phyloP scores from a whole-genome alignment of 2,329 filamentous ascomycete genomes.

The Incumbomyces delicatus region DNA sequence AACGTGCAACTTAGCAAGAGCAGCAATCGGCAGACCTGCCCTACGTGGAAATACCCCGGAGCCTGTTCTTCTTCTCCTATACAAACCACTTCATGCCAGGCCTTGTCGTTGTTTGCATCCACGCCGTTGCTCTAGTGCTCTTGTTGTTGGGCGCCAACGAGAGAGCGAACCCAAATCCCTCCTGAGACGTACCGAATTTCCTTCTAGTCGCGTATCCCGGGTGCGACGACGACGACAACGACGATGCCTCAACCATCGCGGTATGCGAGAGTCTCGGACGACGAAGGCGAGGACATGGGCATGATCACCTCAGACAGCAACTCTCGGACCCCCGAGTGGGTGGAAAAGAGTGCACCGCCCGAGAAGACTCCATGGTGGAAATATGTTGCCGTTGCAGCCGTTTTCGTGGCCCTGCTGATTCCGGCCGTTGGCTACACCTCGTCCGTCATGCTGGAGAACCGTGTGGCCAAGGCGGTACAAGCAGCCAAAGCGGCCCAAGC shows the following conservation, averaged over 20 bases:
- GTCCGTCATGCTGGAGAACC: slow-evolving; percentile 2
- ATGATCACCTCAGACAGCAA: neutral
- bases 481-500: neutral
- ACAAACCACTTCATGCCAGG: no score
- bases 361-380: slow-evolving; percentile 5
- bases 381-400: neutral
- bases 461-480: slow-evolving; percentile 1
- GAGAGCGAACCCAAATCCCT: no score
- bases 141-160: no score
- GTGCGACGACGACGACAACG: no score
- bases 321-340: neutral
- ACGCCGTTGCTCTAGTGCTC: no score
- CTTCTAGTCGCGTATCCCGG: no score
- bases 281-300: neutral
- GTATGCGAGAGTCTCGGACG: neutral
- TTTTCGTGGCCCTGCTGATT: neutral
- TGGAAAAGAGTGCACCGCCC: neutral
- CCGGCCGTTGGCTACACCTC: slow-evolving; percentile 3
- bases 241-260: neutral
- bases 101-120: no score
- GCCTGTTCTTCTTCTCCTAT: no score
- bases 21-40: no score
- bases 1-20: no score
- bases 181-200: no score
- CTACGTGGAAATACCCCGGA: no score